Conservation (phyloP, 768 basidiomycete species). For the Leccinum longicurvipes region DNA sequence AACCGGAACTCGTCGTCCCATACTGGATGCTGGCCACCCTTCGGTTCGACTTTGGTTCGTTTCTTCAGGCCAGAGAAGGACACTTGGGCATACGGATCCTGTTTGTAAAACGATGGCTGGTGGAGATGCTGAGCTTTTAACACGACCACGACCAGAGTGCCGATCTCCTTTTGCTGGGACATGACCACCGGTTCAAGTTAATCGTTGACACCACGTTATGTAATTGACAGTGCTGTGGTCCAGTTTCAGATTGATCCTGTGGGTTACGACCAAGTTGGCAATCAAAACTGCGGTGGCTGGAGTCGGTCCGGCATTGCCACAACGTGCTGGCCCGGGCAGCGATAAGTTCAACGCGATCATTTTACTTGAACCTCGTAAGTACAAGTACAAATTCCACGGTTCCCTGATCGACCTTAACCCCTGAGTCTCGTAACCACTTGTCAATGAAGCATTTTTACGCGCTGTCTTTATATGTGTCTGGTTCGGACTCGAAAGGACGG, state of each 20-base stretch:
- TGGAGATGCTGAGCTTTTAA: slow-evolving; percentile 85
- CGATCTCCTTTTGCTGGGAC: slow-evolving; percentile 49
- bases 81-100: slow-evolving; percentile 79
- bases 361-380: too few species aligned
- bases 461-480: too few species aligned
- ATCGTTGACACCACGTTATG: not conserved
- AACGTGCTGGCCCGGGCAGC: too few species aligned
- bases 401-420: too few species aligned
- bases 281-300: too few species aligned
- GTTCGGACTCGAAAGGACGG: too few species aligned
- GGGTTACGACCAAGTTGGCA: not conserved
- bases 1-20: slow-evolving; percentile 91
- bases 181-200: slow-evolving; percentile 4
- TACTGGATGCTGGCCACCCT: slow-evolving; percentile 89
- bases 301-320: too few species aligned
- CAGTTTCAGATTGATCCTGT: not conserved
- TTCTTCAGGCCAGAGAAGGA: slow-evolving; percentile 58
- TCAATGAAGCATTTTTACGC: too few species aligned
- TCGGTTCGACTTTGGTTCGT: slow-evolving; percentile 70
- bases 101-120: slow-evolving; percentile 85
- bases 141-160: slow-evolving; percentile 81
- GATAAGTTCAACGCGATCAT: too few species aligned
- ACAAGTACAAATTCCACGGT: too few species aligned
- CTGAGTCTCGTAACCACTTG: too few species aligned
- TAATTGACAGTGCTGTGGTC: not conserved